Percentiles rank a stretch among this genome's conserved stretches.
These are phyloP conservation scores for Agrocybe chaxingu DNA, from an alignment of 768 basidiomycete genomes.

Conservation along the genomic window DNA sequence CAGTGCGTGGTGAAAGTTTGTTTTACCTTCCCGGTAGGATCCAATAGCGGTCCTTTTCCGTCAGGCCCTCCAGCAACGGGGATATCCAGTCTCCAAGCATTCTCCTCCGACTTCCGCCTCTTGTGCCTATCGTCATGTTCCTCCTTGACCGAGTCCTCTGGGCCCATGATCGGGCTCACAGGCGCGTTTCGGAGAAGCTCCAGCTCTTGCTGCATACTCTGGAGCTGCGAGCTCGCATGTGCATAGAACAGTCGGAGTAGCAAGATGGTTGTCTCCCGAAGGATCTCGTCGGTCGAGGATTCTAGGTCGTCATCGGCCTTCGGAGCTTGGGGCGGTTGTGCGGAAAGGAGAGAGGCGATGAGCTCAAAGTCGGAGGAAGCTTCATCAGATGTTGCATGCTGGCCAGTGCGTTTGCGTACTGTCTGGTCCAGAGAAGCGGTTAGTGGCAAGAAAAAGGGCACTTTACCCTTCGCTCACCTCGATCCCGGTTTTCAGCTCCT, in stretches of 20 bases:
- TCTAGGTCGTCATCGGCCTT: slow-evolving; percentile 48
- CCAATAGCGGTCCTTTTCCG: slow-evolving; percentile 64
- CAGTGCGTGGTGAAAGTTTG: background rate
- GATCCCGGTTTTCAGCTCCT: slow-evolving; percentile 67
- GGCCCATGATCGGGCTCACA: slow-evolving; percentile 29
- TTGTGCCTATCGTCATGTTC: slow-evolving; percentile 37
- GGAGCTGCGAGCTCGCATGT: slow-evolving; percentile 63
- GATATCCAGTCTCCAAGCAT: slow-evolving; percentile 74
- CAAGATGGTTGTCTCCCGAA: slow-evolving; percentile 67
- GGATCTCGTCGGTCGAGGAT: slow-evolving; percentile 57
- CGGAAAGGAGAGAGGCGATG: slow-evolving; percentile 59
- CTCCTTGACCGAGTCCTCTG: slow-evolving; percentile 17
- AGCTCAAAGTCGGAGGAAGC: slow-evolving; percentile 56
- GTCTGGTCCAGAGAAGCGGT: slow-evolving; percentile 30
- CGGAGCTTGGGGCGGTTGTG: slow-evolving; percentile 9
- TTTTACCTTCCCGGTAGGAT: slow-evolving; percentile 71
- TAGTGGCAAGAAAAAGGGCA: background rate
- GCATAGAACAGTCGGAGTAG: slow-evolving; percentile 71
- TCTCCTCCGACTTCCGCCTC: slow-evolving; percentile 39
- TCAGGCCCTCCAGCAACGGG: slow-evolving; percentile 40
- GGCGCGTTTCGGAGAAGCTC: slow-evolving; percentile 62
- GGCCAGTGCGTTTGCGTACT: slow-evolving; percentile 52
- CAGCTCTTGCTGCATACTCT: slow-evolving; percentile 69
- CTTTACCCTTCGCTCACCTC: slow-evolving; percentile 44
- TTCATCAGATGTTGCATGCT: slow-evolving; percentile 27